Evolutionary conservation across 306 rosid genomes (phyloP), one percentile per base, ranked within the genome.

Genomic region (Corylus heterophylla): DNA sequence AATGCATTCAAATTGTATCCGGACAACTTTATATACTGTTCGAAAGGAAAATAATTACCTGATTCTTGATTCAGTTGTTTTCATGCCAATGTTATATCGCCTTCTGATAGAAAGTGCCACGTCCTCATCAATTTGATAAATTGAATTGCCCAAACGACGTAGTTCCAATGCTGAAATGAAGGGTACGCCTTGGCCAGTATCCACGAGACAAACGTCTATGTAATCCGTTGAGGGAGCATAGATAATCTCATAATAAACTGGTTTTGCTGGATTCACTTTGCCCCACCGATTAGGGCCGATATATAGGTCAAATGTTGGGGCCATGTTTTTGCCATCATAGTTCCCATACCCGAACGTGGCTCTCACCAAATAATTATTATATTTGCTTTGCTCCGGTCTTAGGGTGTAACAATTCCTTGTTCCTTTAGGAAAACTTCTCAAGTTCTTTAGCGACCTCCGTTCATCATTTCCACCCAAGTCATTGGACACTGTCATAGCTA

Each of bases 121-220:
- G 25, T 22, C 25, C 25, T 22, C 25, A 22, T 22, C 25, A 22
- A 22, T 22, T 22, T 22, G 56, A 78, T 86, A 84, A 4, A 77
- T 56, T 5, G 69, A 47, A 70, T 25, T 79, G 10, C 12, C 54
- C 12, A 87, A 9, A 70, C 3, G 80, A 17, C 90, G 79, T 5
- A 91, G 75, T 67, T 85, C 94, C 64, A 90, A 48, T 2, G 81
- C 4, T 27, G 93, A 84, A 25, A 90, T 80, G 54, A 74, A 90
- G 31, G 97, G 92, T 2, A 59, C 71, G 9, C 90, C 88, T 1
- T 20, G 7, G 52, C 84, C 82, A 8, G 75, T 81, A 35, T 87
- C 84, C 0, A 89, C 84, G 13, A 90, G 84, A 73, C 91, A 92
- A 1, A 89, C 71, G 31, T 71, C 47, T 12, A 87, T 48, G 37